These are phyloP conservation scores for Asterella californica DNA, from an alignment of 225 moss, liverwort and hornwort genomes.

Conservation along the genomic window DNA sequence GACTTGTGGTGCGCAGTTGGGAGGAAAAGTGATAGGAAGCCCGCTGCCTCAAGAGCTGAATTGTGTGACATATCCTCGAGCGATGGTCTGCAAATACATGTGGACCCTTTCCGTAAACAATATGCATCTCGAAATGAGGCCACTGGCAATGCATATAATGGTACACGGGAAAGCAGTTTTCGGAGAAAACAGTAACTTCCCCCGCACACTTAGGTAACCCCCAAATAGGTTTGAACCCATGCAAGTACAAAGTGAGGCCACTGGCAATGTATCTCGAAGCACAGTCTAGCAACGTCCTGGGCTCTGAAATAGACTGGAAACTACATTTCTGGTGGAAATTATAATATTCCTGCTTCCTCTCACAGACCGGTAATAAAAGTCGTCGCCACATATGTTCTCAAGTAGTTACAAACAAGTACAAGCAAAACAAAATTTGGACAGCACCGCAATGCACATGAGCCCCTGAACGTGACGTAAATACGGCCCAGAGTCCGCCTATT, in stretches of 20 bases:
- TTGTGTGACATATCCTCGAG: constrained; percentile 70
- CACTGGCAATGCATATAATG: no score
- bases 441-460: not conserved
- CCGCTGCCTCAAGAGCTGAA: constrained; percentile 74
- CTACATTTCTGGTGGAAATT: not conserved
- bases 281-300: not conserved
- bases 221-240: no score
- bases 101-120: not conserved
- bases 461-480: no score
- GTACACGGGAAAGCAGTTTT: no score
- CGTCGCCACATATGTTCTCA: not conserved
- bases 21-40: constrained; percentile 71
- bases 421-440: no score
- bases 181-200: no score
- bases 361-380: not conserved
- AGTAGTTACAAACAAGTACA: not conserved
- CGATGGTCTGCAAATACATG: constrained; percentile 50
- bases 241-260: constrained; percentile 2
- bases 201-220: no score
- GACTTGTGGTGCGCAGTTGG: constrained; percentile 49
- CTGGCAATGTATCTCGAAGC: not conserved
- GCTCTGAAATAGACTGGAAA: not conserved
- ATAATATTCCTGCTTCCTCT: not conserved
- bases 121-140: no score
- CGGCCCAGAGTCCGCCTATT: no score